These are phyloP conservation scores for Phallus indusiatus DNA, from an alignment of 768 basidiomycete species.

Conservation along the genomic window DNA sequence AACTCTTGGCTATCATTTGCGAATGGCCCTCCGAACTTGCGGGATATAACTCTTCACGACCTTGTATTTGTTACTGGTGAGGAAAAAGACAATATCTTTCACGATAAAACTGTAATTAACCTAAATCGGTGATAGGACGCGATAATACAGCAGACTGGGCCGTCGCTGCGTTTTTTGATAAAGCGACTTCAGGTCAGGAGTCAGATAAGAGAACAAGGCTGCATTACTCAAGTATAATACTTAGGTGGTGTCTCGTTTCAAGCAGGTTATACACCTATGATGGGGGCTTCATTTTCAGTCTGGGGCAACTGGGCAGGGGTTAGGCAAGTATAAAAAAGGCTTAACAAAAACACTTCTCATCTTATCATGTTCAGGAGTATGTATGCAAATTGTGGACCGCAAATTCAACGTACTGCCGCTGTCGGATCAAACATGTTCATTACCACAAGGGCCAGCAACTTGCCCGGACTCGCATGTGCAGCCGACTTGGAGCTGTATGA, in stretches of 20 bases:
- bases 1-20: conserved; percentile 7
- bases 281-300: conserved; percentile 1
- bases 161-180: conserved; percentile 2
- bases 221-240: neutral
- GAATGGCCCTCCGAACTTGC: neutral
- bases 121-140: neutral
- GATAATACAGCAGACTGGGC: conserved; percentile 10
- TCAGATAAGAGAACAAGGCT: neutral
- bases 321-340: neutral
- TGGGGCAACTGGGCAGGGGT: conserved; percentile 3
- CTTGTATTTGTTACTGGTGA: conserved; percentile 8
- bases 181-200: neutral
- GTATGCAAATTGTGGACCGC: conserved; percentile 5
- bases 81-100: neutral
- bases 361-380: neutral
- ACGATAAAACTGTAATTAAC: neutral
- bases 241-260: conserved; percentile 4
- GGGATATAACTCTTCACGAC: conserved; percentile 3
- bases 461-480: neutral
- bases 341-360: neutral
- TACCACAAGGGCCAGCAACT: neutral
- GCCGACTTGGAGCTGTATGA: conserved; percentile 2
- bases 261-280: neutral
- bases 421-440: neutral
- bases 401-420: neutral